Evolutionary conservation across 148 eudicot genomes (phyloP), one percentile per base, ranked within the genome.

Genomic region (Rheum nobile): DNA sequence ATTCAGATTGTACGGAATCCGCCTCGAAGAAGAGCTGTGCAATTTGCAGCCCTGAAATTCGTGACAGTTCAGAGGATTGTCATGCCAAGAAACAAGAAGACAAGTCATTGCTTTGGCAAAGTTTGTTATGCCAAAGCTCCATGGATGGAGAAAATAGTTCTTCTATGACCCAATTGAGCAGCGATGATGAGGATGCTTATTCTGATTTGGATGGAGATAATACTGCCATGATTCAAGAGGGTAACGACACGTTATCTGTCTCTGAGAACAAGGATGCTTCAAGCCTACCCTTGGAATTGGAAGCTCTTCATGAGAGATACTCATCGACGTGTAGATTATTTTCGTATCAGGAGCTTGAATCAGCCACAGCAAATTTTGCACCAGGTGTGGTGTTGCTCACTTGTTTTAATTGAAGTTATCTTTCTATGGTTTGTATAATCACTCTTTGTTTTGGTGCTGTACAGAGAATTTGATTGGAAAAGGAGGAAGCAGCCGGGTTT

Each of bases 401-500:
- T 57, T 57, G 34, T 28, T 50, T n/a, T 48, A n/a, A 21, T 50
- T 50, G 11, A 24, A 26, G 10, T 65, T 34, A 34, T 31, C 32
- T 6, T 65, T 32, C 70, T 65, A 3, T 65, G 21, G 7, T 32
- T 65, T 34, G 70, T 65, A 32, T 32, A 34, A 14, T 71, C 46
- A 71, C 31, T 71, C 32, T 38, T 41, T 39, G 44, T 19, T 71
- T 72, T 72, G 75, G 39, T 76, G 46, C 17, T 19, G 80, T 77
- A 4, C 89, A 90, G 99, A 87, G 74, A 88, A 87, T 76, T 75
- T 95, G 86, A 92, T 95, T 71, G 97, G 99, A 46, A 88, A 86
- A 78, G 99, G 99, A 76, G 99, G 99, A 59, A 88, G 80, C 85
- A 95, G 99, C 77, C 77, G 74, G 75, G 99, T 95, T 48, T 95